Percentiles rank a stretch among this genome's conserved stretches.
Evolutionary conservation across 2,329 filamentous ascomycete genomes (phyloP).

Genomic region (Cercospora sojina): DNA sequence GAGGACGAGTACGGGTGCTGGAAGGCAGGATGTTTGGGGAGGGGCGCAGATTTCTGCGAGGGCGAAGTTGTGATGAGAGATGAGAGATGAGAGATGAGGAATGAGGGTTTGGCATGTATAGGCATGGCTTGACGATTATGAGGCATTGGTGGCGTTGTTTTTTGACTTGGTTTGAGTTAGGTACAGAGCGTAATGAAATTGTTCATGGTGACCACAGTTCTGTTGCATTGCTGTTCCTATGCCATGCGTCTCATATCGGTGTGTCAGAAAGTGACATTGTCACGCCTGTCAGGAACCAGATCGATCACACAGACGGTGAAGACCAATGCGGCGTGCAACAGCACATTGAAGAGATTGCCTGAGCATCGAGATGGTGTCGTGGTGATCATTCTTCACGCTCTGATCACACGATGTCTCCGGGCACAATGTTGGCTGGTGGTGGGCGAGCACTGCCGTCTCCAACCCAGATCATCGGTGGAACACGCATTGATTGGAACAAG

Average conservation of each 20-base stretch:
- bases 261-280: too few relatives aligned
- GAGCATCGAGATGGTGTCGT: neutral
- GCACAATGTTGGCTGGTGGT: too few relatives aligned
- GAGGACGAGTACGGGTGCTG: neutral
- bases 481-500: neutral
- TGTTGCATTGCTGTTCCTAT: too few relatives aligned
- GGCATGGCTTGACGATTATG: constrained; percentile 5
- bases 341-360: neutral
- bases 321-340: neutral
- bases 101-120: neutral
- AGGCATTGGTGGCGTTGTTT: neutral
- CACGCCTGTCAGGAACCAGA: neutral
- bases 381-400: neutral
- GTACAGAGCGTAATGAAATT: neutral
- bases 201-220: neutral
- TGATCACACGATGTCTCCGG: too few relatives aligned
- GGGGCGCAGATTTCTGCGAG: constrained; percentile 8
- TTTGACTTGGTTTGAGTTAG: neutral
- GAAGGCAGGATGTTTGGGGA: constrained; percentile 5
- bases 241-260: too few relatives aligned
- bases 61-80: constrained; percentile 13
- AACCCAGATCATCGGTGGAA: neutral
- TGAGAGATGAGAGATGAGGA: neutral
- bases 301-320: neutral
- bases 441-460: too few relatives aligned